phyloP scores from a whole-genome alignment of 305 asterid species.

The Fraxinus latifolia region DNA sequence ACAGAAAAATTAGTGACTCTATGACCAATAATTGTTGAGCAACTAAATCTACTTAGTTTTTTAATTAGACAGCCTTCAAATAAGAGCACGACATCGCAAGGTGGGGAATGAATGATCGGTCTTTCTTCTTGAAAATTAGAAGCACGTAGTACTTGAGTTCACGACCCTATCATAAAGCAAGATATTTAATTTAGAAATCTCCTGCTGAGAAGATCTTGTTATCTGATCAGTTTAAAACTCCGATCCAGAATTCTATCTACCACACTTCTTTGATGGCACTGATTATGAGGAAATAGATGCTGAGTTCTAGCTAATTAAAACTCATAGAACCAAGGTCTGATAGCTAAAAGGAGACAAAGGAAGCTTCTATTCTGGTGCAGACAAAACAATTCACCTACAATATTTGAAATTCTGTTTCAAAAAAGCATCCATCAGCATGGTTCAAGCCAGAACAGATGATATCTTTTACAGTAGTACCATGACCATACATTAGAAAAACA shows the following conservation, averaged over 20 bases:
- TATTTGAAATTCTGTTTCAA: not conserved
- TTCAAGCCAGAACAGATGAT: conserved; percentile 6
- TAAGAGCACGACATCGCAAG: not conserved
- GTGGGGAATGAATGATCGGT: not conserved
- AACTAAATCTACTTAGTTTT: not conserved
- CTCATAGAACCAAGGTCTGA: not conserved
- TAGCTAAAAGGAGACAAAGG: not conserved
- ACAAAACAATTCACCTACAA: not conserved
- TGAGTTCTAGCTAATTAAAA: not conserved
- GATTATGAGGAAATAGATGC: not conserved
- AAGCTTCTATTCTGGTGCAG: not conserved
- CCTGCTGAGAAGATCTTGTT: not conserved
- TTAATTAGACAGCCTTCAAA: not conserved
- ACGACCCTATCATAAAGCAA: not conserved
- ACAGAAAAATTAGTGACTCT: not conserved
- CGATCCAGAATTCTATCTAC: not conserved
- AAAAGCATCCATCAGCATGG: not conserved
- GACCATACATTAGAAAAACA: not conserved
- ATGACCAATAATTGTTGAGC: not conserved
- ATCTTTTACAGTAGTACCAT: not conserved
- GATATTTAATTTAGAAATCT: not conserved
- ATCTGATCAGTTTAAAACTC: not conserved
- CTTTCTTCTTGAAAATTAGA: not conserved
- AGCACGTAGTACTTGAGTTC: not conserved
- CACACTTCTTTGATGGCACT: not conserved